Percentiles rank a stretch among this genome's conserved stretches.
Evolutionary conservation across 2,329 filamentous ascomycete species (phyloP).

Genomic region (Aurifilum marmelostoma): DNA sequence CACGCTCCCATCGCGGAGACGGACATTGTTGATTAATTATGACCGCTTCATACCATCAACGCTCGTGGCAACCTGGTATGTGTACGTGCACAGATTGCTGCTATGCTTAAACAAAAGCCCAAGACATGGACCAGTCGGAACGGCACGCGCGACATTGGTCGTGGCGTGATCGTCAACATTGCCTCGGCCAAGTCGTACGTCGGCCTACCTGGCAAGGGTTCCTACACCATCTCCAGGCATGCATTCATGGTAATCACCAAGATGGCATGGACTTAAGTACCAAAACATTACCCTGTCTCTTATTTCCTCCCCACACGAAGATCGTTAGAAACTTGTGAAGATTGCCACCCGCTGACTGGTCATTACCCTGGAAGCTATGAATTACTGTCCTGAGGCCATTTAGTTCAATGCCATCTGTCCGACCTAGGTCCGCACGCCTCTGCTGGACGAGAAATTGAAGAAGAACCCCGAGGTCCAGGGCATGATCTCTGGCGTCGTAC

Average conservation of each 20-base stretch:
- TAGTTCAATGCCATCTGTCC: slow-evolving; percentile 32
- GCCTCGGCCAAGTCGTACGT: slow-evolving; percentile 30
- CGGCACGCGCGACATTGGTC: slow-evolving; percentile 30
- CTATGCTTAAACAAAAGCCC: slow-evolving; percentile 31
- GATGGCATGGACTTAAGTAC: slow-evolving; percentile 23
- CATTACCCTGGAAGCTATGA: slow-evolving; percentile 18
- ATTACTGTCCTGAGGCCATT: slow-evolving; percentile 29
- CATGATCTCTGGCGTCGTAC: slow-evolving; percentile 28
- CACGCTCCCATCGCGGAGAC: slow-evolving; percentile 30
- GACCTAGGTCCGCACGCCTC: slow-evolving; percentile 30
- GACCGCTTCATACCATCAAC: slow-evolving; percentile 34
- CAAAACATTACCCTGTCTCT: not conserved
- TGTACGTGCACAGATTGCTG: slow-evolving; percentile 26
- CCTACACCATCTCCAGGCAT: slow-evolving; percentile 33
- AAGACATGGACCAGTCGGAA: slow-evolving; percentile 31
- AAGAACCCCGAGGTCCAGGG: slow-evolving; percentile 30
- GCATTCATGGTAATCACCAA: slow-evolving; percentile 31
- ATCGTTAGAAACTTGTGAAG: not conserved
- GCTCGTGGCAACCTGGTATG: slow-evolving; percentile 30
- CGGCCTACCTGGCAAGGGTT: slow-evolving; percentile 29
- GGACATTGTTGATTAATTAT: slow-evolving; percentile 30
- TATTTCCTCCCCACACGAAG: not conserved
- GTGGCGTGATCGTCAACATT: slow-evolving; percentile 31
- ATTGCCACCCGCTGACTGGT: not conserved
- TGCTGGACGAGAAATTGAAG: slow-evolving; percentile 27